These are phyloP conservation scores for Lactarius quietus DNA, from an alignment of 768 basidiomycete genomes.

Conservation along the genomic window DNA sequence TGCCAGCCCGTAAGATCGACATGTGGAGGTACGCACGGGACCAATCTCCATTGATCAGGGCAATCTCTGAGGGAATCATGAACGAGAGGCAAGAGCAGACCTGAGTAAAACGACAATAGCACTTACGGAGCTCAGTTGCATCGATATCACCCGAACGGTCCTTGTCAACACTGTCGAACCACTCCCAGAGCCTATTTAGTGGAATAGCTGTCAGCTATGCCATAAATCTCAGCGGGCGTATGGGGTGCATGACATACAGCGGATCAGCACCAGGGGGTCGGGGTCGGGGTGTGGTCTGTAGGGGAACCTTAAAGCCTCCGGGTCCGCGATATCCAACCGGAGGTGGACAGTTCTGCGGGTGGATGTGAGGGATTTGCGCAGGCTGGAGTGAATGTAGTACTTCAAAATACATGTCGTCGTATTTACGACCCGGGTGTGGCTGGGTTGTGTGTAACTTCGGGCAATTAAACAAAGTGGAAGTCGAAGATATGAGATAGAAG, in stretches of 20 bases:
- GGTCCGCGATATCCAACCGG: conserved; percentile 28
- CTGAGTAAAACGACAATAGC: not conserved
- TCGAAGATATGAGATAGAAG: not conserved
- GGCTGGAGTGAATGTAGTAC: conserved; percentile 1
- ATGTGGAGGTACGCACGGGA: conserved; percentile 50
- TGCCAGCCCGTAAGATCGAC: not conserved
- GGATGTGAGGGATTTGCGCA: not conserved
- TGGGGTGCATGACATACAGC: conserved; percentile 44
- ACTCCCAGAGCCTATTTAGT: conserved; percentile 59
- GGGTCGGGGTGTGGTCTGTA: conserved; percentile 44
- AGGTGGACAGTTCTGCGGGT: not conserved
- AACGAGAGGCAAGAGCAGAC: conserved; percentile 28
- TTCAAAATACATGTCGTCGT: conserved; percentile 15
- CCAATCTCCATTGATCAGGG: conserved; percentile 65
- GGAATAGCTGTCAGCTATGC: not conserved
- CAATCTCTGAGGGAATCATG: conserved; percentile 37
- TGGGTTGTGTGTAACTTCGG: not conserved
- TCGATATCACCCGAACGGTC: conserved; percentile 67
- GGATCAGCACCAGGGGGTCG: conserved; percentile 75
- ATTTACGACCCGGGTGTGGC: too few relatives aligned
- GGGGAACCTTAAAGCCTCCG: conserved; percentile 34
- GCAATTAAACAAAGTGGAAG: not conserved
- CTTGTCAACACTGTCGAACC: conserved; percentile 67
- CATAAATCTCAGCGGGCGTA: too few relatives aligned
- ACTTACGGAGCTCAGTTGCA: conserved; percentile 58